These are phyloP conservation scores for Chlorella variabilis DNA, from an alignment of 163 green algal genomes.

Conservation along the genomic window DNA sequence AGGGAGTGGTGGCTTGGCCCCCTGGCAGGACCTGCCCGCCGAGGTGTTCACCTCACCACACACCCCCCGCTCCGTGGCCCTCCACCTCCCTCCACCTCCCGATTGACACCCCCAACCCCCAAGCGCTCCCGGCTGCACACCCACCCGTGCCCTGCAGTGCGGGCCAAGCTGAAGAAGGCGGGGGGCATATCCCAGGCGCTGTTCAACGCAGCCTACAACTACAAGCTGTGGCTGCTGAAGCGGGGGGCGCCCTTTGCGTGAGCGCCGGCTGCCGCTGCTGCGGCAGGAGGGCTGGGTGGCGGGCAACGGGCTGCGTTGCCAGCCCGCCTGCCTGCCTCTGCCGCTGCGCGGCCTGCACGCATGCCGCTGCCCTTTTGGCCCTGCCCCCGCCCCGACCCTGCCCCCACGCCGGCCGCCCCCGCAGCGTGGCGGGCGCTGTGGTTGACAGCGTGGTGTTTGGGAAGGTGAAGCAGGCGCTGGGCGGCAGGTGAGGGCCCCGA, in stretches of 20 bases:
- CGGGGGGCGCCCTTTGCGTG: slow-evolving; percentile 40
- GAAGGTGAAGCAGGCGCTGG: slow-evolving; percentile 59
- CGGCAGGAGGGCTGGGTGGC: background rate
- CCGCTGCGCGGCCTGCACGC: no score
- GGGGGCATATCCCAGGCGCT: slow-evolving; percentile 56
- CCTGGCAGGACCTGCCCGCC: no score
- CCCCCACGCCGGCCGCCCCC: no score
- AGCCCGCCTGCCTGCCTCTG: no score
- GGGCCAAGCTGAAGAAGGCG: slow-evolving; percentile 54
- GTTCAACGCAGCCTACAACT: slow-evolving; percentile 68
- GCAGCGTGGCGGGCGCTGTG: slow-evolving; percentile 44
- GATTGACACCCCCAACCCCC: background rate
- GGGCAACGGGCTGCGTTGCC: no score
- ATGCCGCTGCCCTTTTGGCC: no score
- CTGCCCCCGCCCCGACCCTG: no score
- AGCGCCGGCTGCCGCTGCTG: background rate
- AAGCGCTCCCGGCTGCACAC: no score
- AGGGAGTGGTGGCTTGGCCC: no score
- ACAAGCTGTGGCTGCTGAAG: slow-evolving; percentile 73
- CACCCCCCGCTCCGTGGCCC: no score
- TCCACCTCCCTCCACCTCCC: no score
- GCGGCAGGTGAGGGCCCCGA: slow-evolving; percentile 39
- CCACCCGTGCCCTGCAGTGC: slow-evolving; percentile 3
- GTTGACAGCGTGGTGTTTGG: slow-evolving; percentile 65
- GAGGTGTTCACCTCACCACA: no score